Conservation (phyloP, 371 early-diverging fungal species). For the Amoeboaphelidium protococcarum region DNA sequence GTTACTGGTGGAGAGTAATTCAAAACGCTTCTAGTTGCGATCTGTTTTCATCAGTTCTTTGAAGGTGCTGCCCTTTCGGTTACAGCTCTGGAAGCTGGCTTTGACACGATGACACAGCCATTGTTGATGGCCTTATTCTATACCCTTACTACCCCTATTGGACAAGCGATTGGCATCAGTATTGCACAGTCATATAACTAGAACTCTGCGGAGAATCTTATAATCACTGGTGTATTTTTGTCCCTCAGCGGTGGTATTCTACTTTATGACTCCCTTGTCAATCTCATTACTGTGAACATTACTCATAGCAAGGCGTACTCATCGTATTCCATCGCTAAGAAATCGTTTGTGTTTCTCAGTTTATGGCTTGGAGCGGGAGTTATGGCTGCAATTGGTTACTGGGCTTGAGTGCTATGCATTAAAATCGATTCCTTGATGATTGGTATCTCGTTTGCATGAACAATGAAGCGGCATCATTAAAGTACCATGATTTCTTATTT, state of each 20-base stretch:
- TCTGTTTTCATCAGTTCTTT: conserved; percentile 70
- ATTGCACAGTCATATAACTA: conserved; percentile 26
- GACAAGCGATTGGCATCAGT: conserved; percentile 43
- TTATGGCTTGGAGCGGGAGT: conserved; percentile 33
- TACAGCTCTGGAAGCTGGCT: neutral
- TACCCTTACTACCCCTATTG: conserved; percentile 40
- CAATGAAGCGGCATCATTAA: too few species aligned
- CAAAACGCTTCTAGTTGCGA: conserved; percentile 38
- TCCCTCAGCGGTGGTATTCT: conserved; percentile 50
- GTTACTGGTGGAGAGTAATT: conserved; percentile 31
- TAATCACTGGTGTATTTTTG: conserved; percentile 42
- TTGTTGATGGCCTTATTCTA: conserved; percentile 22
- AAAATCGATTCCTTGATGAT: too few species aligned
- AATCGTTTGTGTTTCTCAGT: conserved; percentile 15
- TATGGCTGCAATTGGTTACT: conserved; percentile 48
- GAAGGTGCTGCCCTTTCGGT: conserved; percentile 50
- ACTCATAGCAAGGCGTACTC: conserved; percentile 23
- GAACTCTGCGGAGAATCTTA: conserved; percentile 21
- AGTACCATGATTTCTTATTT: too few species aligned
- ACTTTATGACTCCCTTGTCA: conserved; percentile 42
- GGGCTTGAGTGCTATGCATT: conserved; percentile 31
- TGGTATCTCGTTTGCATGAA: too few species aligned
- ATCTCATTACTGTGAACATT: conserved; percentile 37
- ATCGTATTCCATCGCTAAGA: conserved; percentile 12
- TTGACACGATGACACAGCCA: neutral